Percentiles rank a stretch among this genome's conserved stretches.
phyloP scores from a whole-genome alignment of 2,329 filamentous ascomycete species.

The Peltaster fructicola region DNA sequence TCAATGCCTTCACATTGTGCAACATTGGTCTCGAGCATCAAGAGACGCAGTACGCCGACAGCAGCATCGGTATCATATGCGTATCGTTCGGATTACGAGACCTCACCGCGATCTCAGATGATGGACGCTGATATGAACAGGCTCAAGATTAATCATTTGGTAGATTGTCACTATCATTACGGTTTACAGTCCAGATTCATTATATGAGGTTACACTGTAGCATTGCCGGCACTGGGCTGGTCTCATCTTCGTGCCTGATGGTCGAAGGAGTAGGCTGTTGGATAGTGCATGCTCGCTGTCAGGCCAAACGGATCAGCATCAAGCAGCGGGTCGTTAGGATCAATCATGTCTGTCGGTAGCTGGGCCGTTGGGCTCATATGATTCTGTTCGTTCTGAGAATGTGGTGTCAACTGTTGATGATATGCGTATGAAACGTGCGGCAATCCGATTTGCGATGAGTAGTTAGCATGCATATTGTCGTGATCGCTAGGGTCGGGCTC shows the following conservation, averaged over 20 bases:
- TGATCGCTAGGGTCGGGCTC: slow-evolving; percentile 17
- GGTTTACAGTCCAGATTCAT: too few species aligned
- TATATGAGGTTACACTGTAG: too few species aligned
- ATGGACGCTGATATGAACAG: too few species aligned
- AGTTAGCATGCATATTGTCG: slow-evolving; percentile 12
- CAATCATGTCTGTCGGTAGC: slow-evolving; percentile 29
- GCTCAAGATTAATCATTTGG: too few species aligned
- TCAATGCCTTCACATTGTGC: too few species aligned
- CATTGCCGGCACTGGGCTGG: not conserved
- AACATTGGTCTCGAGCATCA: too few species aligned
- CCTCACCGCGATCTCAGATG: too few species aligned
- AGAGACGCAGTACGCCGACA: too few species aligned
- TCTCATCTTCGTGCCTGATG: slow-evolving; percentile 6
- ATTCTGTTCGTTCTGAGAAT: slow-evolving; percentile 4
- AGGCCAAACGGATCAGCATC: slow-evolving; percentile 89
- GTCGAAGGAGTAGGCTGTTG: slow-evolving; percentile 47
- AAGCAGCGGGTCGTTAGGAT: slow-evolving; percentile 67
- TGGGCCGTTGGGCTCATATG: slow-evolving; percentile 1
- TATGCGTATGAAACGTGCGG: slow-evolving; percentile 9
- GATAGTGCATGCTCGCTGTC: slow-evolving; percentile 89
- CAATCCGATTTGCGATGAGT: slow-evolving; percentile 13
- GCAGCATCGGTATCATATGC: too few species aligned
- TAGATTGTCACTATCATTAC: too few species aligned
- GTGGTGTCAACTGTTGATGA: slow-evolving; percentile 6
- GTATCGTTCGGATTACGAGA: too few species aligned